Base-by-base conservation (phyloP, 495 filamentous ascomycete genomes). In the Penicillium tannophilum region DNA sequence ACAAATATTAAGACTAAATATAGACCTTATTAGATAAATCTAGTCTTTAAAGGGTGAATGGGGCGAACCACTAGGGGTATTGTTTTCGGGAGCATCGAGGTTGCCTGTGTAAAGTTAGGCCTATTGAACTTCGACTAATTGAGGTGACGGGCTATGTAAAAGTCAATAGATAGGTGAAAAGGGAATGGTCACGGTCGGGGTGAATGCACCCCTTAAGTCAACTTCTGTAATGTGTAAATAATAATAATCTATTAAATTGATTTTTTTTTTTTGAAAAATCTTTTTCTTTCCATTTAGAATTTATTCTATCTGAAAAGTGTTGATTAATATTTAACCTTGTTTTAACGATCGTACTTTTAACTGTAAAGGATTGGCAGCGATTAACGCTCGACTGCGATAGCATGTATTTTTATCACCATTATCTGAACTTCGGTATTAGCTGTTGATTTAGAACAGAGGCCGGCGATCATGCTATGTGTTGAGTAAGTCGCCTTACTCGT, bases 401-500 rank as follows among this genome's bases (percentile, higher is more conserved):
- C 44, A 23, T 46, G 44, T 17, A 11, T 17, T 9, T 20, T 16
- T 46, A 46, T 46, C 19, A 46, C 44, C 44, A 46, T 46, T 7
- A 41, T 41, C 24, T 46, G 44, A 2, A 20, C 24, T 46, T 46
- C 44, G 4, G 44, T 6, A 23, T 26, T 46, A 17, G 44, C 44
- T 46, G 44, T 46, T 23, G 19, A 26, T 46, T 46, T 6, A 46
- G 24, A 46, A 46, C 19, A 23, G 44, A 46, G 44, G 10, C 44
- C 44, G 24, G 16, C 36, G 36, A 46, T 26, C 9, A 46, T 46
- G 8, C 24, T 46, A 17, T 46, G 16, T 26, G 24, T 17, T 46
- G 36, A 41, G 36, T 16, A 41, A 41, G 36, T 41, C 36, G 36
- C 36, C 14, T 35, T 9, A 35, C 31, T 46, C 24, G 44, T 46